These are phyloP conservation scores for Tricholomella constricta DNA, from an alignment of 768 basidiomycete genomes.

Conservation along the genomic window DNA sequence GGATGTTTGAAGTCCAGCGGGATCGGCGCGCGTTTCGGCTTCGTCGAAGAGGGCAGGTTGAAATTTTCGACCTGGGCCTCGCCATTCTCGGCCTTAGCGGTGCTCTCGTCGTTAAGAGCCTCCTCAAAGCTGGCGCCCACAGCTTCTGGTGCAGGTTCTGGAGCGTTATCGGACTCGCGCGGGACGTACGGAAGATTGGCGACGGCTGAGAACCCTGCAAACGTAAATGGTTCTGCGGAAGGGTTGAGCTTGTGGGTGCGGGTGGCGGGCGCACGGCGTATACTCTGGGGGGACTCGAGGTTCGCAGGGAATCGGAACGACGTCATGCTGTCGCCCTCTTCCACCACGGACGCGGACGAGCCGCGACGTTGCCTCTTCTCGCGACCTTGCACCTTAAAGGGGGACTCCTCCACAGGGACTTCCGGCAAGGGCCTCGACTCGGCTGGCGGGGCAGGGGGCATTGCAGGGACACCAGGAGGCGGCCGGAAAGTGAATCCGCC, in stretches of 20 bases:
- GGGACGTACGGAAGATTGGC: conserved; percentile 34
- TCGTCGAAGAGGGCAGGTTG: conserved; percentile 28
- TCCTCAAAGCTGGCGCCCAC: conserved; percentile 22
- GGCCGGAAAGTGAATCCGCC: conserved; percentile 75
- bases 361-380: conserved; percentile 76
- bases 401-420: conserved; percentile 39
- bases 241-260: conserved; percentile 38
- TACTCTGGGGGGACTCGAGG: conserved; percentile 49
- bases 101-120: conserved; percentile 34
- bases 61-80: conserved; percentile 26
- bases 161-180: conserved; percentile 16
- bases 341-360: conserved; percentile 42
- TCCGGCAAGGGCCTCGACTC: conserved; percentile 31
- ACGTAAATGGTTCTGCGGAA: conserved; percentile 62
- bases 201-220: conserved; percentile 60
- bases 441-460: conserved; percentile 41
- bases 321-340: conserved; percentile 65
- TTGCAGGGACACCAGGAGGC: conserved; percentile 63
- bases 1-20: conserved; percentile 70
- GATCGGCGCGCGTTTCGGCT: conserved; percentile 69
- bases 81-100: conserved; percentile 34
- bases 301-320: conserved; percentile 77
- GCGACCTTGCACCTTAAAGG: conserved; percentile 64
- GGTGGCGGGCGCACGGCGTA: conserved; percentile 39
- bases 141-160: conserved; percentile 2